Conservation (phyloP, 805 yeast genomes). For the Nakazawaea anatomiae region DNA sequence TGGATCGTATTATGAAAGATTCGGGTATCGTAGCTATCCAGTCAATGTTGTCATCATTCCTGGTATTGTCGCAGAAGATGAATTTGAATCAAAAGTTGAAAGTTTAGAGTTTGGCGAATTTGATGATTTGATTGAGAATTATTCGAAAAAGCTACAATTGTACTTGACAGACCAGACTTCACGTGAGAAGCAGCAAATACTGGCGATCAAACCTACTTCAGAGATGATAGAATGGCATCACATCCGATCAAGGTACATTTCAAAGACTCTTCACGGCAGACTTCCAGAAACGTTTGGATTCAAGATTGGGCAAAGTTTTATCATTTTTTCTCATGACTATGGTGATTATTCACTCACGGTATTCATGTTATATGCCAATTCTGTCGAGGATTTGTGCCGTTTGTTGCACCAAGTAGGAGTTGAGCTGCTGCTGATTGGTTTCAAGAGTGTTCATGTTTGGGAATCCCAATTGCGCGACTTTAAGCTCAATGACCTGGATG, state of each 20-base stretch:
- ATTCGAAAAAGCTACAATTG: background rate
- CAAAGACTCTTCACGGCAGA: constrained; percentile 3
- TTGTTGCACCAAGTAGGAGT: constrained; percentile 11
- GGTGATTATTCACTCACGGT: constrained; percentile 9
- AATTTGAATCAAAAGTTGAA: background rate
- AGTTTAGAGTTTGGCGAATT: constrained; percentile 6
- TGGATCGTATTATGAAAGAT: constrained; percentile 58
- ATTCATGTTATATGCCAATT: constrained; percentile 15
- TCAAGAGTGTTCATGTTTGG: constrained; percentile 19
- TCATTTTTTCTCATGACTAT: constrained; percentile 18
- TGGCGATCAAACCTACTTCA: constrained; percentile 29
- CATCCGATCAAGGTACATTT: constrained; percentile 23
- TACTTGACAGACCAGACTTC: too few relatives aligned
- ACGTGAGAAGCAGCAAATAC: too few relatives aligned
- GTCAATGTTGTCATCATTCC: constrained; percentile 1
- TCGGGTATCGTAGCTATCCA: constrained; percentile 44
- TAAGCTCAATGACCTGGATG: constrained; percentile 2
- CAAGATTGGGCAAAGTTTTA: constrained; percentile 15
- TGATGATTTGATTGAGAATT: background rate
- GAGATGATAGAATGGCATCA: constrained; percentile 38
- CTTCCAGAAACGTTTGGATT: constrained; percentile 3
- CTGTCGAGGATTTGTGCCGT: constrained; percentile 3
- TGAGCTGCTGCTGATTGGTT: constrained; percentile 10
- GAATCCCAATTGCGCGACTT: constrained; percentile 17
- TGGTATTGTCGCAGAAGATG: too few relatives aligned